Evolutionary conservation across 176 grass and related monocot genomes (phyloP), one percentile per base, ranked within the genome.

Genomic region (Avena eriantha): DNA sequence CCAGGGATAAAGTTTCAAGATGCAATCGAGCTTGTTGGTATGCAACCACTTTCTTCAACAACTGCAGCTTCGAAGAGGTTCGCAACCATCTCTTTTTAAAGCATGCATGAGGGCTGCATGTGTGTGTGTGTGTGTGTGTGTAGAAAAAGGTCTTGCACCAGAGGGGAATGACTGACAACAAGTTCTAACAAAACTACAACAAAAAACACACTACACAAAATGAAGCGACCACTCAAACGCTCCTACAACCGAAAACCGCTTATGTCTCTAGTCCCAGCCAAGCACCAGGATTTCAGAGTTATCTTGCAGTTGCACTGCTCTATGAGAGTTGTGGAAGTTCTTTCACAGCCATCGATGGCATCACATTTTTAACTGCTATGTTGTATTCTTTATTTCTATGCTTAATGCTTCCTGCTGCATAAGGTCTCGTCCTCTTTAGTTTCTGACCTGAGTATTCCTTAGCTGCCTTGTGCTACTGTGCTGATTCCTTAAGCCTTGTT

Each of bases 1-100:
- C 93, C 96, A 72, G 92, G 71, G 57, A 98, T 98, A 86, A 95
- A 88, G 73, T 98, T 94, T 85, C 78, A 95, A 87, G 91, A 95
- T 84, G 93, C 92, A 80, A 91, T 98, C 46, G 83, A 95, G 86
- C 89, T 98, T 90, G 70, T 98, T 81, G 89, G 85, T 73, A 95
- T 90, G 90, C 90, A 95, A 82, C 96, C 96, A 67, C 65, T 94
- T 82, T 81, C 93, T 70, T 95, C 96, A 70, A 85, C 86, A 73
- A 76, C 86, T 90, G 88, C 92, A 74, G 65, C 90, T 70, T 90
- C 92, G 83, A 98, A 94, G 82, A 92, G 96, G 93, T 98, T 91
- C 86, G 47, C 70, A 91, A 68, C 41, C 57, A 80, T 79, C 75
- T 87, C 43, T 92, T 24, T 29, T 49, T 51, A 53, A 49, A 76